phyloP scores from a whole-genome alignment of 2,329 filamentous ascomycete genomes.

The Pseudophaeomoniella oleicola region DNA sequence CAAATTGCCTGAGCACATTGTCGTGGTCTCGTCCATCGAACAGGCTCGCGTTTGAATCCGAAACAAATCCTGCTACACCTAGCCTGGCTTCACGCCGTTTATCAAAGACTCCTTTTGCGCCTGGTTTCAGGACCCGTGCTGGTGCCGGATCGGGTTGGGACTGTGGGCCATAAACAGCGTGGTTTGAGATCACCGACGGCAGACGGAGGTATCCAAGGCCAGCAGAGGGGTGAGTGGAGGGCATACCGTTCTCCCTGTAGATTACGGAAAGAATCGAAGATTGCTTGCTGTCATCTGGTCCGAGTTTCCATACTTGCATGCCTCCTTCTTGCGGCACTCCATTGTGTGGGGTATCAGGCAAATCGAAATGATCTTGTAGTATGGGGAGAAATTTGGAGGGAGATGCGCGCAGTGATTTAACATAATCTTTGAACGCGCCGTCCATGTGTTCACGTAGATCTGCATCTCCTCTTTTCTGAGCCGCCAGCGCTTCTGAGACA shows the following conservation, averaged over 20 bases:
- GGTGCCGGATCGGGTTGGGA: constrained; percentile 34
- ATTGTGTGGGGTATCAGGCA: background rate
- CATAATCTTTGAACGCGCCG: constrained; percentile 13
- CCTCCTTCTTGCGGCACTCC: background rate
- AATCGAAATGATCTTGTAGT: background rate
- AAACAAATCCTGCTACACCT: constrained; percentile 12
- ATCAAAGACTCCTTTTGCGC: constrained; percentile 3
- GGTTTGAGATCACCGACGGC: constrained; percentile 40
- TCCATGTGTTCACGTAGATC: background rate
- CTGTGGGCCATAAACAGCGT: constrained; percentile 47
- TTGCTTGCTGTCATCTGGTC: background rate
- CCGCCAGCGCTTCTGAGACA: too few species aligned
- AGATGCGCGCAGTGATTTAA: constrained; percentile 12
- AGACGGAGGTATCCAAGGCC: constrained; percentile 48
- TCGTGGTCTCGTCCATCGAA: background rate
- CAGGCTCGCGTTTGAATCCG: background rate
- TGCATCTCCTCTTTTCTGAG: background rate
- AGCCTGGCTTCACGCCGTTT: constrained; percentile 2
- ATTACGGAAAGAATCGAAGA: background rate
- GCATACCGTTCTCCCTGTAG: constrained; percentile 34
- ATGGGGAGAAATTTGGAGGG: background rate
- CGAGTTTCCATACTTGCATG: background rate
- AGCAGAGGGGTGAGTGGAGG: constrained; percentile 50
- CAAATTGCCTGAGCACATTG: background rate
- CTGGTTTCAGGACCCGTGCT: constrained; percentile 36